Conservation (phyloP, 805 yeast genomes). For the Saturnispora zaruensis region DNA sequence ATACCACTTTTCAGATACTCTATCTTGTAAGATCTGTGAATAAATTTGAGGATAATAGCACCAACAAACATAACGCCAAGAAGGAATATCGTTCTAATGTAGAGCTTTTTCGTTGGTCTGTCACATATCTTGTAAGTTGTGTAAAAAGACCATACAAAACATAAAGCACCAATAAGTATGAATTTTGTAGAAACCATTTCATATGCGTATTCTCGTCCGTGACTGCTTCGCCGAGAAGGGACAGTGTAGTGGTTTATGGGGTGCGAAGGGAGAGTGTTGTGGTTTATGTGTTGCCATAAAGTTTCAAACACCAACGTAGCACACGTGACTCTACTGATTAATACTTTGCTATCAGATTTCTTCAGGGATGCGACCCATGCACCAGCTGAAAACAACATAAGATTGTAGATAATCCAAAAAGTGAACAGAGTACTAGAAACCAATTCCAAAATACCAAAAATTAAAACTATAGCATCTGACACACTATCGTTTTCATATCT, state of each 20-base stretch:
- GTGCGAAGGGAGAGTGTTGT: too few relatives aligned
- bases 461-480: constrained; percentile 15
- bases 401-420: constrained; percentile 27
- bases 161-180: not conserved
- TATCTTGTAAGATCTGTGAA: not conserved
- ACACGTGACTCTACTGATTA: not conserved
- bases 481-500: constrained; percentile 21
- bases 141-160: constrained; percentile 8
- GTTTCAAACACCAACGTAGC: not conserved
- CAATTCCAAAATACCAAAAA: constrained; percentile 18
- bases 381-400: constrained; percentile 26
- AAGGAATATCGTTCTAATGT: constrained; percentile 6
- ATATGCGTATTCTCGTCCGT: not conserved
- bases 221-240: not conserved
- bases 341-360: not conserved
- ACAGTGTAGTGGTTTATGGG: too few relatives aligned
- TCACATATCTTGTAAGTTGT: constrained; percentile 20
- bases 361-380: constrained; percentile 9
- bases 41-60: constrained; percentile 12
- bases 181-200: not conserved
- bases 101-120: constrained; percentile 10
- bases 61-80: constrained; percentile 12
- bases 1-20: constrained; percentile 2
- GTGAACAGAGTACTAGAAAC: constrained; percentile 20
- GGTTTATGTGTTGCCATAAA: not conserved